Evolutionary conservation across 2,329 filamentous ascomycete genomes (phyloP), one percentile per base, ranked within the genome.

Genomic region (Aspergillus tanneri): DNA sequence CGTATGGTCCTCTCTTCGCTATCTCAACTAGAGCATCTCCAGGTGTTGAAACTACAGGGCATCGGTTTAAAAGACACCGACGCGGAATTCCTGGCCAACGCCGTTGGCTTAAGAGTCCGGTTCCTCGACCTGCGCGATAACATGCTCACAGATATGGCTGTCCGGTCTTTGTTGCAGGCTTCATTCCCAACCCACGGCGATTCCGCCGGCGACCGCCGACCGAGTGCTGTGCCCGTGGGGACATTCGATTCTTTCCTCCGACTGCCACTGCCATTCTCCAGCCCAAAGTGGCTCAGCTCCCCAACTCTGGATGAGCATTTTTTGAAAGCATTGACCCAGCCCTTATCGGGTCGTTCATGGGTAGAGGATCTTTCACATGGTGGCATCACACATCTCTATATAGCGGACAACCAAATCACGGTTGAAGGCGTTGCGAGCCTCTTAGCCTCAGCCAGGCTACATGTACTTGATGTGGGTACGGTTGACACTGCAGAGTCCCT

Each of bases 331-430:
- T 69, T 81, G 28, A 77, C 76, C 1, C 68, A 66, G 18, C 71
- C 72, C 1, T 76, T 81, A 34, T 73, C 79, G 12, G 76, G 75
- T 8, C 74, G 76, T 41, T 73, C 81, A 23, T 75, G 77, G 28
- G 75, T 83, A 22, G 80, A 84, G 55, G 75, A 81, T 53, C 68
- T 77, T 1, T 72, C 77, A 18, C 71, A 77, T 56, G 67, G 71
- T 8, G 82, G 82, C 2, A 74, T 84, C 28, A 84, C 81, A 0
- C 81, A 85, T 65, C 66, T 85, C 2, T 82, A 81, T 56, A 72
- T 84, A 11, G 73, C 80, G 3, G 73, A 74, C 6, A 85, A 84
- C 47, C 57, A 67, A 3, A 61, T 84, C 4, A 81, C 78, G 1
- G 73, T 80, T 0, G 79, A 82, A 59, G 80, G 79, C 0, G 65